Evolutionary conservation across 2,329 filamentous ascomycete genomes (phyloP).

Genomic region (Venturia oleaginea): DNA sequence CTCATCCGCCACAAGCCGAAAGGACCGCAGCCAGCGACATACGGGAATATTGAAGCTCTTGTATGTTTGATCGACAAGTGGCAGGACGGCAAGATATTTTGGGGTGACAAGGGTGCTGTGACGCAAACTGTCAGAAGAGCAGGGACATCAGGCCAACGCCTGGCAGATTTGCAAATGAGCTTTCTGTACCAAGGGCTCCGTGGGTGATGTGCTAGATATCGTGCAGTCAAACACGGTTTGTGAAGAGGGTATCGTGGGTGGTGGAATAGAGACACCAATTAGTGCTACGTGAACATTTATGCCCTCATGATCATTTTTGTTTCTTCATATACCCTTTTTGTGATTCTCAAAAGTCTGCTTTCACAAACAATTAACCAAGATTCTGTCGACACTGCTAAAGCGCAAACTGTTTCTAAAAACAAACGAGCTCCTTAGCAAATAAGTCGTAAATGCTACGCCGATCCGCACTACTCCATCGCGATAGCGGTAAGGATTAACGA

Average conservation of each 20-base stretch:
- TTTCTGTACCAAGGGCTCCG: background rate
- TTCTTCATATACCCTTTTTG: background rate
- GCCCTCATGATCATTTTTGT: background rate
- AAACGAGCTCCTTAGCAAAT: background rate
- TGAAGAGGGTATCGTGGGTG: background rate
- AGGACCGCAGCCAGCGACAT: slow-evolving; percentile 8
- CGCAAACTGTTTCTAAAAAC: background rate
- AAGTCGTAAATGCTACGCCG: background rate
- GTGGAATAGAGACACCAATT: background rate
- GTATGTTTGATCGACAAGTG: slow-evolving; percentile 5
- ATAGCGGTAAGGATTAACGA: background rate
- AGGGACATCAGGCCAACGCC: slow-evolving; percentile 11
- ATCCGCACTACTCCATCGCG: background rate
- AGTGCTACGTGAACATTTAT: background rate
- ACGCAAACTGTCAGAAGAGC: slow-evolving; percentile 5
- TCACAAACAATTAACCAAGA: background rate
- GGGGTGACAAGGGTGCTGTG: slow-evolving; percentile 11
- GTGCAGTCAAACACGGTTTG: background rate
- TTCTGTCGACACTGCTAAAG: background rate
- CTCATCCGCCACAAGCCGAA: slow-evolving; percentile 3
- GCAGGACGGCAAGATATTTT: slow-evolving; percentile 9
- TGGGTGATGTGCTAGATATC: background rate
- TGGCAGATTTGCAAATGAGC: slow-evolving; percentile 8
- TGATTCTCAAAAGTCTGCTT: background rate
- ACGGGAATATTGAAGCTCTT: slow-evolving; percentile 7